Conservation (phyloP, 2,329 filamentous ascomycete species). For the Trichoderma sp. region DNA sequence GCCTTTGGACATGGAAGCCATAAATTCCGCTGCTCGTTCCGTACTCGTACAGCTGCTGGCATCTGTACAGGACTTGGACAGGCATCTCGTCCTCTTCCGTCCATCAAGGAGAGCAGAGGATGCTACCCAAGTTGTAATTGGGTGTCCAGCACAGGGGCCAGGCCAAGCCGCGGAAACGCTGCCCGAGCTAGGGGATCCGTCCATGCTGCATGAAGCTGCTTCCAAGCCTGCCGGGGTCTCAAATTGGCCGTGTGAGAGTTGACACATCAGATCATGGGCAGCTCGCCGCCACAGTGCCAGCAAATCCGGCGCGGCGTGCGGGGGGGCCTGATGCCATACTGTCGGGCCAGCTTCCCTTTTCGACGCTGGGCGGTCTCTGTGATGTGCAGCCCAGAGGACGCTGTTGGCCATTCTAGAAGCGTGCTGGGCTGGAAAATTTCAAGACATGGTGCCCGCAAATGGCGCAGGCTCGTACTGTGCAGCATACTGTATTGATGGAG, state of each 20-base stretch:
- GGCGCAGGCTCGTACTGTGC: not conserved
- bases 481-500: not conserved
- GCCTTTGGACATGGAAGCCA: not conserved
- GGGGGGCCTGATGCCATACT: constrained; percentile 26
- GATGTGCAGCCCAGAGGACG: not conserved
- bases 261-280: constrained; percentile 23
- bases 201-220: constrained; percentile 18
- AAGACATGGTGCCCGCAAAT: not conserved
- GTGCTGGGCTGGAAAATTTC: not conserved
- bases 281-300: constrained; percentile 20
- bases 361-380: constrained; percentile 1
- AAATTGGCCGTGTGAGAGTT: constrained; percentile 23
- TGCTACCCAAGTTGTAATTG: constrained; percentile 2
- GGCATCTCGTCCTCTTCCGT: not conserved
- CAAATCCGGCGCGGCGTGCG: constrained; percentile 13
- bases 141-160: not conserved
- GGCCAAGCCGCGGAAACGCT: constrained; percentile 21
- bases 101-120: not conserved
- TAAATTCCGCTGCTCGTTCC: not conserved
- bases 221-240: constrained; percentile 14
- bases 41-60: not conserved
- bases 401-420: constrained; percentile 19
- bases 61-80: not conserved
- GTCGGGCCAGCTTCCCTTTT: constrained; percentile 28
- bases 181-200: constrained; percentile 14